Conservation (phyloP, 1,284 basidiomycete genomes). For the Ceratobasidium sp. region DNA sequence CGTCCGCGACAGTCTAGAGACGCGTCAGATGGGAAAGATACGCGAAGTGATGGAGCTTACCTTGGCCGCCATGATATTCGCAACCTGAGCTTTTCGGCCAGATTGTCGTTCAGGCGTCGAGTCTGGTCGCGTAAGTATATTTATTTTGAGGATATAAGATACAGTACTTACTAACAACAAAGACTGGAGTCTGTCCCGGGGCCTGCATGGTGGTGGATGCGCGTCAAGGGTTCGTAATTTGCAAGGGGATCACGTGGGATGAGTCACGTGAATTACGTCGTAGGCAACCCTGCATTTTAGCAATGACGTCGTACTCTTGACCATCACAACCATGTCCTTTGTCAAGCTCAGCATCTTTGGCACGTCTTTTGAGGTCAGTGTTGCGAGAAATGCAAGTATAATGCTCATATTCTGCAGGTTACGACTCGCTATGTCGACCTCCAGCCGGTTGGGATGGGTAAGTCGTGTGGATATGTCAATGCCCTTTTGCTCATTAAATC, state of each 20-base stretch:
- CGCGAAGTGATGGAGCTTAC: constrained; percentile 61
- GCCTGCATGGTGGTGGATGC: constrained; percentile 44
- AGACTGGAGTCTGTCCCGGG: constrained; percentile 74
- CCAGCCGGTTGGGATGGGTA: constrained; percentile 99
- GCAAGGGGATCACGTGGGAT: background rate
- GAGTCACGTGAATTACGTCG: constrained; percentile 33
- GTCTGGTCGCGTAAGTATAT: constrained; percentile 66
- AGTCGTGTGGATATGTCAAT: constrained; percentile 55
- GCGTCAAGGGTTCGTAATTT: constrained; percentile 42
- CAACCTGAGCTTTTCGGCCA: constrained; percentile 95
- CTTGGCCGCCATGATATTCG: constrained; percentile 98
- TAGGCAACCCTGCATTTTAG: background rate
- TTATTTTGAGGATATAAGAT: background rate
- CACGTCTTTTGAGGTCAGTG: constrained; percentile 88
- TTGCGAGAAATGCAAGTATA: no score
- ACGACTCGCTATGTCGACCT: constrained; percentile 99
- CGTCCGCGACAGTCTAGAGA: constrained; percentile 92
- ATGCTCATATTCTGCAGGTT: constrained; percentile 72
- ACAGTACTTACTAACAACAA: constrained; percentile 74
- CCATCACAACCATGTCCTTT: constrained; percentile 76
- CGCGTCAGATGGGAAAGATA: constrained; percentile 40
- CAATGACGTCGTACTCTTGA: constrained; percentile 38
- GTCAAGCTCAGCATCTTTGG: constrained; percentile 99
- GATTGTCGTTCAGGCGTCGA: constrained; percentile 93
- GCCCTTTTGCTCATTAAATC: constrained; percentile 34